Base-by-base conservation (phyloP, 2,329 filamentous ascomycete genomes). In the Fonsecaea multimorphosa region DNA sequence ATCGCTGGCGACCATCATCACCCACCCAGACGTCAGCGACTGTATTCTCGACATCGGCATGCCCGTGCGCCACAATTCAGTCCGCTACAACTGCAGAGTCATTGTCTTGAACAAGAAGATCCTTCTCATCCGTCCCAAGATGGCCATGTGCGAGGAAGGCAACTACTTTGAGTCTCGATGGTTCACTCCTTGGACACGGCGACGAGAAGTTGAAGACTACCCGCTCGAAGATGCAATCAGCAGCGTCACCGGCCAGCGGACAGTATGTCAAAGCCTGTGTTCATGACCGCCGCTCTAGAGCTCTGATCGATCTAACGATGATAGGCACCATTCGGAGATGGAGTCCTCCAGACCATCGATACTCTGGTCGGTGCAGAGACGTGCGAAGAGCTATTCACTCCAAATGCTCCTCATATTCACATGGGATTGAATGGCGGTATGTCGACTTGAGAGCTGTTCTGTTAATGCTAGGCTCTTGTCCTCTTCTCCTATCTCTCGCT, bases 101-200 rank as follows among this genome's bases (percentile, higher is more conserved):
- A 49, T 49, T 49, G 44, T 49, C 22, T 49, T 49, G 44, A 49
- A 49, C 22, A 49, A 49, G 19, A 49, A 49, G 44, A 49, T 49
- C 11, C 44, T 49, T 12, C 44, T 49, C 22, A 49, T 49, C 44
- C 44, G 44, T 49, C 44, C 44, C 44, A 49, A 49, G 16, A 49
- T 49, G 44, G 19, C 44, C 19, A 24, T 49, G 44, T 49, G 44
- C 19, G 44, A 49, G 44, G 44, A 49, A 24, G 44, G 44, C 8
- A 49, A 49, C 44, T 49, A 49, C 22, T 49, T 49, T 24, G 44
- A 49, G 44, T 49, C 44, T 49, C 44, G 44, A 6, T 49, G 44
- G 44, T 49, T 49, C 19, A 49, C 44, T 5, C 44, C 44, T 6
- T 49, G 44, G 44, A 49, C 44, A 24, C 44, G 44, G 44, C 19